Base-by-base conservation (phyloP, 2,329 filamentous ascomycete genomes). In the Sporothrix phasma region DNA sequence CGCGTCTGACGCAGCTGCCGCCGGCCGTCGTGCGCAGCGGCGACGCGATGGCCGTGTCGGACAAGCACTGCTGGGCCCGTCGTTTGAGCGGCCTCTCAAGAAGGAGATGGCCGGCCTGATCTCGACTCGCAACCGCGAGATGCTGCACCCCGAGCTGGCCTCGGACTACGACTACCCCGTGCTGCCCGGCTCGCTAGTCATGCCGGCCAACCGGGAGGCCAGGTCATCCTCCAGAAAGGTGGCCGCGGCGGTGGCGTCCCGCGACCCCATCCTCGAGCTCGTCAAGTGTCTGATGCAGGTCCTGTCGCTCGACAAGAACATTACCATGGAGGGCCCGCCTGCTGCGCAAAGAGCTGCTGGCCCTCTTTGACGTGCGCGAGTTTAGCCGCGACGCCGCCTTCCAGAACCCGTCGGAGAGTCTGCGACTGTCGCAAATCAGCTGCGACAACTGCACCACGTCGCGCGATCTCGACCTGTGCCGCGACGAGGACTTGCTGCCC, bases 211-310 rank as follows among this genome's bases (percentile, higher is more conserved):
- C 64, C 41, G 63, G 43, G 53, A 64, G 26, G 47, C 19, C 17
- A 46, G 49, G 8, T 15, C 17, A 58, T 64, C 66, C 56, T 45
- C 67, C 66, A 19, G 43, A 58, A 41, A 68, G 53, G 62, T 45
- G 67, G 31, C 19, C 15, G 53, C 53, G 1, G 61, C 64, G 0
- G 37, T 56, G 4, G 64, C 75, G 51, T 76, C 77, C 60, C 80
- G 79, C 65, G 93, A 94, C 70, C 89, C 93, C 0, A 86, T 91
- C 0, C 82, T 99, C 0, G 92, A 97, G 74, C 84, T 99, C 3
- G 91, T 96, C 70, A 99, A 97, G 76, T 85, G 84, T 19, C 83
- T 99, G 49, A 95, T 95, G 86, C 93, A 97, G 73, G 88, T 99
- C 10, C 80, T 99, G 5, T 89, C 86, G 39, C 83, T 99, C 0